Base-by-base conservation (phyloP, 345 rosid species). In the Lepidium aucheri region DNA sequence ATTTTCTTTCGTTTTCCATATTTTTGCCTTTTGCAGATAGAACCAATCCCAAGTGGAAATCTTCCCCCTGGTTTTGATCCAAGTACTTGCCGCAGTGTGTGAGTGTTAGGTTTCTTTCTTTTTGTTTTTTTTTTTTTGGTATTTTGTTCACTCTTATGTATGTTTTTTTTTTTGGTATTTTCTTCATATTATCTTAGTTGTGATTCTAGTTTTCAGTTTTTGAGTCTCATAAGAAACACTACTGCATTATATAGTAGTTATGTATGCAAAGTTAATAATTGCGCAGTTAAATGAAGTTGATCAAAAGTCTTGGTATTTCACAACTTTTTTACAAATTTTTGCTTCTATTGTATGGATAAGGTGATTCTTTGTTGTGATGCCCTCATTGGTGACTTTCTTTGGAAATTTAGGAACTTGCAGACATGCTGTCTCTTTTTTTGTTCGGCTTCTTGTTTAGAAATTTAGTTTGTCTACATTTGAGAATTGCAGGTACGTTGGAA, bases 21-120 rank as follows among this genome's bases (percentile, higher is more conserved):
- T 38, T 44, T 39, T 78, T 77, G 69, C n/a, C 54, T 86, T 85
- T 84, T 72, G 76, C 76, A 72, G 76, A 72, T 72, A 72, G 70
- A 72, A 72, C 70, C 76, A 56, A 72, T 72, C 70, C 76, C 70
- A 57, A 72, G 65, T 72, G 76, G 76, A 72, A 72, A 72, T 85
- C 89, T 90, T 80, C 99, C 97, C 83, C 96, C 97, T 77, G 98
- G 98, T 85, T 90, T 93, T 90, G 98, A 90, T 88, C 94, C 95
- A 77, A 90, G 83, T 77, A 69, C 92, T 86, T 94, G 99, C 95
- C 91, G 96, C 95, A 90, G 99, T 84, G 95, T 94, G 99, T 94
- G 99, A 94, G 99, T 90, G 78, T 84, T 86, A 74, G 77, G 70
- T 35, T 22, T 22, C 28, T 17, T 1, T 2, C 8, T 56, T 52